Percentiles rank a stretch among this genome's conserved stretches.
Evolutionary conservation across 2,329 filamentous ascomycete species (phyloP).

Genomic region (Apiospora aurea): DNA sequence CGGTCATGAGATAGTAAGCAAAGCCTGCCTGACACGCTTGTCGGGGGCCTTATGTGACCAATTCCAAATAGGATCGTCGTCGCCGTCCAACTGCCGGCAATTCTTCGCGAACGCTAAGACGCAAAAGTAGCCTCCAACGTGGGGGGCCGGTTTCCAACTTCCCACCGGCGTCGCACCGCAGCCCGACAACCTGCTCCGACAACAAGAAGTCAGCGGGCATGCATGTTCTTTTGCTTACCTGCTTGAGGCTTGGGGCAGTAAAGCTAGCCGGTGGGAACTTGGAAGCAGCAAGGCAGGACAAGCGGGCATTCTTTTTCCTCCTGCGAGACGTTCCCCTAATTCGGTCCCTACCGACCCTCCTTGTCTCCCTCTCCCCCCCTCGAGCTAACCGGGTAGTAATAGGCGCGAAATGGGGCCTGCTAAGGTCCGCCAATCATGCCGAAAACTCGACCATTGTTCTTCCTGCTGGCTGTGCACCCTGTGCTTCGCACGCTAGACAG

Average conservation of each 20-base stretch:
- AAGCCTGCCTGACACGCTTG: not conserved
- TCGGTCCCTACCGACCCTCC: not conserved
- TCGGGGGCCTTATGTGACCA: not conserved
- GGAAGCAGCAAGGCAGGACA: not conserved
- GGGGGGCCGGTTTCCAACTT: not conserved
- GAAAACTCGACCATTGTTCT: not conserved
- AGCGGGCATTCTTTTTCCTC: conserved; percentile 12
- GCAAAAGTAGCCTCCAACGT: not conserved
- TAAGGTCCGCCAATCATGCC: not conserved
- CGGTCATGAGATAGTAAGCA: conserved; percentile 1
- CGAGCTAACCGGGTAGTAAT: conserved; percentile 8
- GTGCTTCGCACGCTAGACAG: not conserved
- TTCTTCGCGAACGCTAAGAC: not conserved
- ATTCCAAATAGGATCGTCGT: not conserved
- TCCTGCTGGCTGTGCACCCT: not conserved
- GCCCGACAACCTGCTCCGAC: not conserved
- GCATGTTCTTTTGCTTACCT: not conserved
- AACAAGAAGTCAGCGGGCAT: not conserved
- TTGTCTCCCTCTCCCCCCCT: not conserved
- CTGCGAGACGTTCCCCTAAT: not conserved
- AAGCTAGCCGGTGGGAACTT: not conserved
- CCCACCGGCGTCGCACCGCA: not conserved
- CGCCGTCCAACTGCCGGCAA: not conserved
- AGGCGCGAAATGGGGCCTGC: not conserved
- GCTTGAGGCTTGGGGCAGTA: too few relatives aligned